Evolutionary conservation across 108 stramenopile species (phyloP), one percentile per base, ranked within the genome.

Genomic region (Skeletonema marinoi): DNA sequence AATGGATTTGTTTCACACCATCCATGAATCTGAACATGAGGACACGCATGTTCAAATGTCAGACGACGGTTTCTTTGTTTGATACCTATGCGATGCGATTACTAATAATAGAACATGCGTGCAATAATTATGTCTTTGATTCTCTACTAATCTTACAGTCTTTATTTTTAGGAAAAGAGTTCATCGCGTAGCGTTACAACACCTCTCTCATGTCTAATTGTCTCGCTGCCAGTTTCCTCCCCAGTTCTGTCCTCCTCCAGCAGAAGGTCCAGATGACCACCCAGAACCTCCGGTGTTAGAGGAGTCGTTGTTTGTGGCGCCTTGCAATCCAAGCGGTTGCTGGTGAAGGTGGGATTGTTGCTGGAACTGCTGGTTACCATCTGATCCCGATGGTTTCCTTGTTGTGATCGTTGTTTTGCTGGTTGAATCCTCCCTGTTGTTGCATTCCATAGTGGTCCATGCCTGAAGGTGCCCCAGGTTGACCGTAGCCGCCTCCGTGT

Each of bases 391-490:
- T 44, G 86, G 80, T 63, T 82, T 87, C 30, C 79, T 88, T 88
- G 41, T 76, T 77, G 16, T 90, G 80, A 66, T 83, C 69, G 32
- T 86, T 89, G 65, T 86, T 87, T 59, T 86, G 81, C 51, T 89
- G 82, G 63, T 79, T 74, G 59, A 77, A 77, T 44, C 78, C 78
- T 39, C 88, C 85, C 10, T 84, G 82, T 48, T 82, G 78, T 48
- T 82, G 78, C 81, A 82, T 83, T 17, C 74, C 82, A 71, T 83
- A 83, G 19, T 86, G 91, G 66, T 91, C 89, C 84, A 87, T 89
- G 29, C 66, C 75, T 25, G 87, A 89, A 31, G 80, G 87, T 31
- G 36, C 68, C 25, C 66, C 66, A 25, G 78, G 80, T 41, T 84
- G 87, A 19, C 85, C 88, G 62, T 92, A 89, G 63, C 88, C 92